Conservation (phyloP, 495 filamentous ascomycete genomes). For the Darksidea phi region DNA sequence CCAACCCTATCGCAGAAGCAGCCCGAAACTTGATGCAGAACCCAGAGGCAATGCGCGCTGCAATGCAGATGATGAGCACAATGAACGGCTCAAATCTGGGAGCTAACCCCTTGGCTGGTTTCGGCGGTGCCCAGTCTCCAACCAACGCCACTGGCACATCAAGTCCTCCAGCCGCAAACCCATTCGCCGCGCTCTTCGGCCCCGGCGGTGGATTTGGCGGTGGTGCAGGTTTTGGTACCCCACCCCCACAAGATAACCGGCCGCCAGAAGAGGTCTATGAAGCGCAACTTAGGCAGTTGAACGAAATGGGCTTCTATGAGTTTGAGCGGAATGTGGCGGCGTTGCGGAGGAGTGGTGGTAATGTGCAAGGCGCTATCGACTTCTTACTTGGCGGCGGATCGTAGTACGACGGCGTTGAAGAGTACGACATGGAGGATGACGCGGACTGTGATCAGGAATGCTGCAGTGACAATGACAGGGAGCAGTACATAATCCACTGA, state of each 20-base stretch:
- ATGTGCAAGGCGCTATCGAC: constrained; percentile 92
- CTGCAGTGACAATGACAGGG: no score
- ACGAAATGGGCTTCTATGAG: constrained; percentile 99
- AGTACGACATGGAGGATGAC: no score
- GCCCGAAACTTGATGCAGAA: constrained; percentile 46
- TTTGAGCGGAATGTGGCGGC: constrained; percentile 92
- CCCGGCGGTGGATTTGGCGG: constrained; percentile 23
- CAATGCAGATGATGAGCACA: constrained; percentile 48
- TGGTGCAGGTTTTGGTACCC: constrained; percentile 36
- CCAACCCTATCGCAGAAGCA: constrained; percentile 47
- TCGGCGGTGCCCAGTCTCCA: background rate
- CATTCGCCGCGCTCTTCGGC: constrained; percentile 31
- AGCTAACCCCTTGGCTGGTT: background rate
- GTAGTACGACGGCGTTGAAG: no score
- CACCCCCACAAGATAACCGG: constrained; percentile 68
- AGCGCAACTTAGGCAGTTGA: constrained; percentile 85
- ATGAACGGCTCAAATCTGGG: background rate
- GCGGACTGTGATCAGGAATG: no score
- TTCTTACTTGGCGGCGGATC: constrained; percentile 53
- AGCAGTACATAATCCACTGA: no score
- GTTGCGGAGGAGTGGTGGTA: constrained; percentile 83
- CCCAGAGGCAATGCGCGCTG: constrained; percentile 43
- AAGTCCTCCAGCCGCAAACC: constrained; percentile 19
- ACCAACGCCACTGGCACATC: background rate
- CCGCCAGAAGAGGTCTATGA: constrained; percentile 93